These are phyloP conservation scores for Phialocephala subalpina DNA, from an alignment of 2,329 filamentous ascomycete genomes.

Conservation along the genomic window DNA sequence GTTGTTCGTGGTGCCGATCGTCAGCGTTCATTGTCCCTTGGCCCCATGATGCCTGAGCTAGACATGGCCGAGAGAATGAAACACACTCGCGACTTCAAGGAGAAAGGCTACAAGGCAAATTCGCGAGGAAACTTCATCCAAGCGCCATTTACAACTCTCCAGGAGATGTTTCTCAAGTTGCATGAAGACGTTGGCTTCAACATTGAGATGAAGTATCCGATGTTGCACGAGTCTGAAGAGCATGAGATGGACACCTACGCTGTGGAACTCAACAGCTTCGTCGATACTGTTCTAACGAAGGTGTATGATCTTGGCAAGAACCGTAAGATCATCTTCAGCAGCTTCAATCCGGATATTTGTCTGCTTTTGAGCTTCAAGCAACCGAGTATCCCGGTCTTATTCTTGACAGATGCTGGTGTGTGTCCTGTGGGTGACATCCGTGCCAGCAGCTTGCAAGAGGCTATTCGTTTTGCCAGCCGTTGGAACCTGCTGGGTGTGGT, in stretches of 20 bases:
- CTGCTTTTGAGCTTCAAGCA: constrained; percentile 96
- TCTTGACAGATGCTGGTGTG: constrained; percentile 90
- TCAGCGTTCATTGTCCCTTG: constrained; percentile 46
- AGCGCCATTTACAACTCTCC: constrained; percentile 91
- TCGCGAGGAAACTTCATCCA: constrained; percentile 94
- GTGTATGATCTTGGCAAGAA: constrained; percentile 86
- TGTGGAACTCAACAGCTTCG: constrained; percentile 95
- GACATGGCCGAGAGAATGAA: constrained; percentile 84
- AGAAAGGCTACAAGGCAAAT: constrained; percentile 95
- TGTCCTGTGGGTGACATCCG: constrained; percentile 85
- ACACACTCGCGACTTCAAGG: constrained; percentile 94
- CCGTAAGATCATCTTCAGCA: constrained; percentile 96
- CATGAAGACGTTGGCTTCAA: constrained; percentile 91
- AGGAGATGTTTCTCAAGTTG: constrained; percentile 89
- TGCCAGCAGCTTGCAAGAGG: constrained; percentile 92
- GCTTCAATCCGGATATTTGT: constrained; percentile 97
- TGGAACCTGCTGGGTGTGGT: constrained; percentile 97
- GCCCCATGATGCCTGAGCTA: constrained; percentile 35
- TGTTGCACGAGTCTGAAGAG: constrained; percentile 94
- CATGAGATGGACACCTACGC: constrained; percentile 97
- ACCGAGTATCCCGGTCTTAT: constrained; percentile 93
- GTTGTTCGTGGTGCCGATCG: constrained; percentile 40
- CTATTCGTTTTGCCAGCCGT: constrained; percentile 89
- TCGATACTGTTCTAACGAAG: constrained; percentile 88
- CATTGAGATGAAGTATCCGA: constrained; percentile 99